Evolutionary conservation across 2,329 filamentous ascomycete genomes (phyloP).

Genomic region (Fonsecaea pedrosoi): DNA sequence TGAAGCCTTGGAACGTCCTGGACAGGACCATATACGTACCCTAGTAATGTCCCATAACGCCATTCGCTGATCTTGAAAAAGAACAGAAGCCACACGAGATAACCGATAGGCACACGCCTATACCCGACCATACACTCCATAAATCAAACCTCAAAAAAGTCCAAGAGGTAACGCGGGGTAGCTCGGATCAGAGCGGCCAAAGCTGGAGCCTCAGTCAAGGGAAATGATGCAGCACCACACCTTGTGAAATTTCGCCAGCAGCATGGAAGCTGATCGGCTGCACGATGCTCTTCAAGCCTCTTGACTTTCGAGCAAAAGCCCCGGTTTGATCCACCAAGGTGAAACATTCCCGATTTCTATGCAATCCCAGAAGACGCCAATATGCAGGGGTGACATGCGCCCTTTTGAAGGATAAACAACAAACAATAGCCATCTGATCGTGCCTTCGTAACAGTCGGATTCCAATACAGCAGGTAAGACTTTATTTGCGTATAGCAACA

Average conservation of each 20-base stretch:
- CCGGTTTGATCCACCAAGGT: neutral
- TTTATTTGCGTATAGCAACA: conserved; percentile 44
- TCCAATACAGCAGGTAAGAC: conserved; percentile 9
- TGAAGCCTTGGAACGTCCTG: neutral
- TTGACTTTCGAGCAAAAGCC: neutral
- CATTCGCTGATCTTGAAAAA: neutral
- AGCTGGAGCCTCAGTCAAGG: neutral
- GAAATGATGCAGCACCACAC: neutral
- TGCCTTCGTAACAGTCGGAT: conserved; percentile 24
- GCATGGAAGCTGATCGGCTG: neutral
- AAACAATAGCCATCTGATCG: conserved; percentile 14
- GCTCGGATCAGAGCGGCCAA: neutral
- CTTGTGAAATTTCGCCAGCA: neutral
- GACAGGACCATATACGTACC: neutral
- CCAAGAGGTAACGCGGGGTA: neutral
- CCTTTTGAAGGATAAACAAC: neutral
- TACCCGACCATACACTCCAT: neutral
- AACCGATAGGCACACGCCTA: neutral
- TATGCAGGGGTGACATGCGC: neutral
- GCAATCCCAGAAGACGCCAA: neutral
- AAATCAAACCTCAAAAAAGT: neutral
- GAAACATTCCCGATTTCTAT: neutral
- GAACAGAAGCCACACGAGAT: neutral
- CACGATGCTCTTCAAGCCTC: neutral
- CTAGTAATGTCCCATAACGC: neutral